Evolutionary conservation across 345 rosid genomes (phyloP).

Genomic region (Passiflora organensis): DNA sequence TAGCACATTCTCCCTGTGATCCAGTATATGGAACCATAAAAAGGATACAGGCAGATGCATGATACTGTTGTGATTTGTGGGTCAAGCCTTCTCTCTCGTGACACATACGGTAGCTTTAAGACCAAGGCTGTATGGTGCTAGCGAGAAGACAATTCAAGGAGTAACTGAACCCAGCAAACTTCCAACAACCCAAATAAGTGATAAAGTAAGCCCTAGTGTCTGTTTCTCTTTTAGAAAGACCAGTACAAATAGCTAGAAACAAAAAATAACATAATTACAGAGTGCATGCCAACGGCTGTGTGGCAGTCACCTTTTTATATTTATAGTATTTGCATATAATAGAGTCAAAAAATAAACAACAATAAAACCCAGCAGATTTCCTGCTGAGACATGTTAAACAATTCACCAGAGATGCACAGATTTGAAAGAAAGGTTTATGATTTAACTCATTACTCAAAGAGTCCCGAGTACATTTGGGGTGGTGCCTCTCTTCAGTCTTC

Average conservation of each 20-base stretch:
- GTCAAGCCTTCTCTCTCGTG: not conserved
- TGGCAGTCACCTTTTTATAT: no score
- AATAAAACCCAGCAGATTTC: slow-evolving; percentile 13
- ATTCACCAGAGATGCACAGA: slow-evolving; percentile 2
- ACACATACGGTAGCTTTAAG: slow-evolving; percentile 2
- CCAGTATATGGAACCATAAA: no score
- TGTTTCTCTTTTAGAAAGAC: not conserved
- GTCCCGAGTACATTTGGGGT: slow-evolving; percentile 18
- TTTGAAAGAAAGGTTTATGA: slow-evolving; percentile 5
- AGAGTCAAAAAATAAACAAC: slow-evolving; percentile 9
- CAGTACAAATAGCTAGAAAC: not conserved
- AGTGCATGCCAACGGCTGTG: no score
- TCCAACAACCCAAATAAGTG: slow-evolving; percentile 10
- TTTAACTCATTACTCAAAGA: not conserved
- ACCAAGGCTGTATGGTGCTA: not conserved
- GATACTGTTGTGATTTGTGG: no score
- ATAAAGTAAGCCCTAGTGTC: slow-evolving; percentile 1
- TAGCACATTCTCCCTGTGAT: no score
- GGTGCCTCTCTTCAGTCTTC: slow-evolving; percentile 10
- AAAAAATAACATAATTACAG: slow-evolving; percentile 5
- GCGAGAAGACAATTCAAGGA: slow-evolving; percentile 1
- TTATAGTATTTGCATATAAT: not conserved
- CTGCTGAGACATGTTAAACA: slow-evolving; percentile 11
- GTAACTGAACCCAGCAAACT: slow-evolving; percentile 17
- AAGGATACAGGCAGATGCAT: no score